Percentiles rank a stretch among this genome's conserved stretches.
Evolutionary conservation across 495 filamentous ascomycete species (phyloP).

Genomic region (Penicillium arizonense): DNA sequence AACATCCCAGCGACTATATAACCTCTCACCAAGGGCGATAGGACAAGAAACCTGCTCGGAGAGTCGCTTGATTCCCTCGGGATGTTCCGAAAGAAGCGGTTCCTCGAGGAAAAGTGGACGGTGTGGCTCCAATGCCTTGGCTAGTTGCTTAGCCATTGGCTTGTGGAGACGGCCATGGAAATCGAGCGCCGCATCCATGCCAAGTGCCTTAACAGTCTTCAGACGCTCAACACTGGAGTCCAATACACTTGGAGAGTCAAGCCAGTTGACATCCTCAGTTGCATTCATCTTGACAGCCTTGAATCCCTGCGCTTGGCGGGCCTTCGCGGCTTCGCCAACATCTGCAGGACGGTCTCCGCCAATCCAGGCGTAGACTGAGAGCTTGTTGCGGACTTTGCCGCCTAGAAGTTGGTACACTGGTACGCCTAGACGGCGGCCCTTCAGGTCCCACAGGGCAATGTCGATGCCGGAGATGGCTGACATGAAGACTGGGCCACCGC

Average conservation of each 20-base stretch:
- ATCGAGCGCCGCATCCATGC: constrained; percentile 73
- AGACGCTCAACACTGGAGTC: constrained; percentile 65
- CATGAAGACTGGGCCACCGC: constrained; percentile 82
- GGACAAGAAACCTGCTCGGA: constrained; percentile 60
- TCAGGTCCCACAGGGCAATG: constrained; percentile 82
- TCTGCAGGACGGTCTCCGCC: constrained; percentile 75
- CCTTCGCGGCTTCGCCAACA: constrained; percentile 56
- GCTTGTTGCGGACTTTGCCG: constrained; percentile 70
- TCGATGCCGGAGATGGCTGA: constrained; percentile 76
- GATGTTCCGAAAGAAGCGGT: constrained; percentile 70
- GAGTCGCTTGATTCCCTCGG: constrained; percentile 66
- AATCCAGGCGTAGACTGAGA: constrained; percentile 85
- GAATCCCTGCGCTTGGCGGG: constrained; percentile 69
- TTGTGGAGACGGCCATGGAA: constrained; percentile 79
- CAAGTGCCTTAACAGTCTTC: constrained; percentile 66
- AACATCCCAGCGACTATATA: constrained; percentile 75
- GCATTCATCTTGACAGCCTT: constrained; percentile 81
- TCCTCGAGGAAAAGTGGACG: constrained; percentile 78
- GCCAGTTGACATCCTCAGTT: constrained; percentile 76
- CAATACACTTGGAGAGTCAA: constrained; percentile 68
- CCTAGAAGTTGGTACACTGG: constrained; percentile 74
- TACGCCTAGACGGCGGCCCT: constrained; percentile 58
- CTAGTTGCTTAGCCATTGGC: constrained; percentile 80
- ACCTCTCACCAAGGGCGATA: constrained; percentile 74
- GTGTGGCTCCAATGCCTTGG: constrained; percentile 67